phyloP scores from a whole-genome alignment of 345 rosid genomes.

The Eucalyptus sp. region DNA sequence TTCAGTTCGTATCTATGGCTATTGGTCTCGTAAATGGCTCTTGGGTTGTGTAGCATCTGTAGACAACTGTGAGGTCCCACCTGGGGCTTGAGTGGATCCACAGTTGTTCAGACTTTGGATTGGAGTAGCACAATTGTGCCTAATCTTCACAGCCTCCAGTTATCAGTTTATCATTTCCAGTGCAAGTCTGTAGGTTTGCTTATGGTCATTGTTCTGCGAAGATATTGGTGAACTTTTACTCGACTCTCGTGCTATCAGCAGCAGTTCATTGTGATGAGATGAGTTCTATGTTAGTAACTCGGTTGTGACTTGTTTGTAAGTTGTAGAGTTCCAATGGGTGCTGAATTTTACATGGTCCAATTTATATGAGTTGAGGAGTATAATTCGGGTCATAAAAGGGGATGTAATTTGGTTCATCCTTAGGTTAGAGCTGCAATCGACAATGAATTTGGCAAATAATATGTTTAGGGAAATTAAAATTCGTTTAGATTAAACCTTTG shows the following conservation, averaged over 20 bases:
- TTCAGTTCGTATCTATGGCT: neutral
- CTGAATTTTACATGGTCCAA: neutral
- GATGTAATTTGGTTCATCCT: neutral
- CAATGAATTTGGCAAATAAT: neutral
- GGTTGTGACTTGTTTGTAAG: neutral
- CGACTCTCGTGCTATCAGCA: neutral
- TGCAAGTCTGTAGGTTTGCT: neutral
- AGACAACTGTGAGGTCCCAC: neutral
- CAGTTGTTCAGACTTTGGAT: neutral
- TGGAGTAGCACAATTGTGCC: neutral
- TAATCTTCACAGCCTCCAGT: neutral
- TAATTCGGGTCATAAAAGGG: neutral
- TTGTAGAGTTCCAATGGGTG: neutral
- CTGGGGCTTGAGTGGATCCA: neutral
- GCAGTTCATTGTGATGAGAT: neutral
- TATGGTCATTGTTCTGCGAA: neutral
- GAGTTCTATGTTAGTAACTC: neutral
- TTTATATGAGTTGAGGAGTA: neutral
- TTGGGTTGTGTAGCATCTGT: neutral
- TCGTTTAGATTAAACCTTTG: neutral
- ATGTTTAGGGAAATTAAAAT: neutral
- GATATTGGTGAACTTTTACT: neutral
- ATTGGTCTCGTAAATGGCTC: neutral
- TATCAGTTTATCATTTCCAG: neutral
- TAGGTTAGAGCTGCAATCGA: neutral